These are phyloP conservation scores for Stagonosporopsis chrysanthemi DNA, from an alignment of 2,329 filamentous ascomycete species.

Conservation along the genomic window DNA sequence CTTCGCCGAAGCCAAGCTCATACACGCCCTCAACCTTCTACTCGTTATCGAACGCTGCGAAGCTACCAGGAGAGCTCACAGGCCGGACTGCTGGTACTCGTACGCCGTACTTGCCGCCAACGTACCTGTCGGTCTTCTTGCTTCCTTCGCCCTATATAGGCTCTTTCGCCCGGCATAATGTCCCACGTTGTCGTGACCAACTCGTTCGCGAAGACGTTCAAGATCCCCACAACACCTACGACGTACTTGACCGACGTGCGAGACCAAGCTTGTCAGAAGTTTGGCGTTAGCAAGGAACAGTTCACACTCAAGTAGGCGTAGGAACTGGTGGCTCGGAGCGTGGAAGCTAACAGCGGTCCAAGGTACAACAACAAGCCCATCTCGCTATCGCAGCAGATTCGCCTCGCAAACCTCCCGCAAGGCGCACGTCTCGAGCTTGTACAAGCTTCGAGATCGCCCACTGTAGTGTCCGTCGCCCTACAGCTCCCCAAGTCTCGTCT, in stretches of 20 bases:
- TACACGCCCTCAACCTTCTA: conserved; percentile 42
- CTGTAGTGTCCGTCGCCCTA: conserved; percentile 86
- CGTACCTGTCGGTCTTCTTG: conserved; percentile 34
- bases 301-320: conserved; percentile 78
- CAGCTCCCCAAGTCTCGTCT: conserved; percentile 79
- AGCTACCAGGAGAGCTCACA: conserved; percentile 33
- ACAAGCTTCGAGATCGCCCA: conserved; percentile 82
- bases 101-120: conserved; percentile 35
- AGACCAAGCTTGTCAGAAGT: conserved; percentile 84
- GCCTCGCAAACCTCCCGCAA: conserved; percentile 79
- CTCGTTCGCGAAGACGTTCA: conserved; percentile 76
- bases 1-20: conserved; percentile 42
- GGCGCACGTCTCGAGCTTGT: conserved; percentile 95
- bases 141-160: conserved; percentile 37
- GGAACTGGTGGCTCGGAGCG: too few species aligned
- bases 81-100: conserved; percentile 38
- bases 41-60: conserved; percentile 41
- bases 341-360: conserved; percentile 11
- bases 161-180: conserved; percentile 67
- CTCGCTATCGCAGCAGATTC: conserved; percentile 84
- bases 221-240: conserved; percentile 81
- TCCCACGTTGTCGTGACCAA: conserved; percentile 90
- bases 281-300: conserved; percentile 74
- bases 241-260: conserved; percentile 86
- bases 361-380: conserved; percentile 77